phyloP scores from a whole-genome alignment of 495 filamentous ascomycete species.

The Neurospora terricola region DNA sequence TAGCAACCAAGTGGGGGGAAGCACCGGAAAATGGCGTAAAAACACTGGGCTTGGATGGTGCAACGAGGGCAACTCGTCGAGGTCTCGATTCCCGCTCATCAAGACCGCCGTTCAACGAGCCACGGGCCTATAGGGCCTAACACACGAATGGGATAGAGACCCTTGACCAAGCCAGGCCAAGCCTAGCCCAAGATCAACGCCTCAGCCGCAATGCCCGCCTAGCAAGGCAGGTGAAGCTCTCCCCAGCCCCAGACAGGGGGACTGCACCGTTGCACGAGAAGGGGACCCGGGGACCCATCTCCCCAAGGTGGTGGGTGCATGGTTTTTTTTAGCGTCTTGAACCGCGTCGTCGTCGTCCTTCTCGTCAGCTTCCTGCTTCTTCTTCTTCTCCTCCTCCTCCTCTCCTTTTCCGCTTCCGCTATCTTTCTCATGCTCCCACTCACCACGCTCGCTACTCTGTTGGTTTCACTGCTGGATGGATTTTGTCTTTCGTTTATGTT shows the following conservation, averaged over 20 bases:
- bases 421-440: background rate
- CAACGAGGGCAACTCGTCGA: background rate
- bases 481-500: background rate
- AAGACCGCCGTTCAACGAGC: background rate
- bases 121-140: background rate
- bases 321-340: background rate
- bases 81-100: background rate
- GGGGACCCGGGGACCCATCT: background rate
- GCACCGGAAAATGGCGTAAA: background rate
- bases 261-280: background rate
- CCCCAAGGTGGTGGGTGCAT: background rate
- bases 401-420: background rate
- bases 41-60: background rate
- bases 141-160: background rate
- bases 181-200: background rate
- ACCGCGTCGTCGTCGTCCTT: background rate
- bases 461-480: background rate
- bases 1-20: background rate
- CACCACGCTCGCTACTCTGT: background rate
- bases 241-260: background rate
- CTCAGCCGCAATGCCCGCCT: background rate
- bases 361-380: background rate
- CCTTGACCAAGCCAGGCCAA: background rate
- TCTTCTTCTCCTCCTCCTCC: background rate
- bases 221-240: background rate